phyloP scores from a whole-genome alignment of 495 filamentous ascomycete species.

The Neurospora sublineolata region DNA sequence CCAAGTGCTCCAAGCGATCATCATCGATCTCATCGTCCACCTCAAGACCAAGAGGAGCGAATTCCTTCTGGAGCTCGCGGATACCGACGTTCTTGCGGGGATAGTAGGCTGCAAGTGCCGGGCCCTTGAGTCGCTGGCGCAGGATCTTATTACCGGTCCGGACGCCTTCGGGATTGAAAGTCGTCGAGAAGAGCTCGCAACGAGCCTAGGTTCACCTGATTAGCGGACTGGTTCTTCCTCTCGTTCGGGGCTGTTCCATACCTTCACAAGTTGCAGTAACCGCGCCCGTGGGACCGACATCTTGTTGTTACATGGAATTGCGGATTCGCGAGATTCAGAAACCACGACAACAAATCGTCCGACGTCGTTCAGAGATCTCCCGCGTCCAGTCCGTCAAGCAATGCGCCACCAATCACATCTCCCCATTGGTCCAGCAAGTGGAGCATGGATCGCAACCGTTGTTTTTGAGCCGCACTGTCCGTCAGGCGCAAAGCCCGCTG shows the following conservation, averaged over 20 bases:
- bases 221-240: background rate
- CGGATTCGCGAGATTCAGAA: background rate
- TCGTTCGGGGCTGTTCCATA: slow-evolving; percentile 18
- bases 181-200: slow-evolving; percentile 82
- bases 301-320: slow-evolving; percentile 21
- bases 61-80: slow-evolving; percentile 53
- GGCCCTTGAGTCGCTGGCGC: slow-evolving; percentile 70
- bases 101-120: slow-evolving; percentile 73
- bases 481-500: background rate
- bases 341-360: slow-evolving; percentile 2
- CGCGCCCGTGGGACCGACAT: slow-evolving; percentile 68
- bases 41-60: slow-evolving; percentile 42
- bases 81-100: slow-evolving; percentile 60
- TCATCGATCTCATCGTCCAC: slow-evolving; percentile 65
- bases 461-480: slow-evolving; percentile 1
- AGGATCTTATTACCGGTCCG: slow-evolving; percentile 83
- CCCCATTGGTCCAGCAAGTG: background rate
- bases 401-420: slow-evolving; percentile 7
- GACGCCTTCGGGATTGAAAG: slow-evolving; percentile 71
- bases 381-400: background rate
- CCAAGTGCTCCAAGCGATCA: slow-evolving; percentile 65
- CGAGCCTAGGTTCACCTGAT: slow-evolving; percentile 47
- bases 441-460: background rate
- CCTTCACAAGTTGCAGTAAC: slow-evolving; percentile 70
- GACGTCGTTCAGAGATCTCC: slow-evolving; percentile 11